Conservation (phyloP, 495 filamentous ascomycete species). For the Aspergillus indologenus region DNA sequence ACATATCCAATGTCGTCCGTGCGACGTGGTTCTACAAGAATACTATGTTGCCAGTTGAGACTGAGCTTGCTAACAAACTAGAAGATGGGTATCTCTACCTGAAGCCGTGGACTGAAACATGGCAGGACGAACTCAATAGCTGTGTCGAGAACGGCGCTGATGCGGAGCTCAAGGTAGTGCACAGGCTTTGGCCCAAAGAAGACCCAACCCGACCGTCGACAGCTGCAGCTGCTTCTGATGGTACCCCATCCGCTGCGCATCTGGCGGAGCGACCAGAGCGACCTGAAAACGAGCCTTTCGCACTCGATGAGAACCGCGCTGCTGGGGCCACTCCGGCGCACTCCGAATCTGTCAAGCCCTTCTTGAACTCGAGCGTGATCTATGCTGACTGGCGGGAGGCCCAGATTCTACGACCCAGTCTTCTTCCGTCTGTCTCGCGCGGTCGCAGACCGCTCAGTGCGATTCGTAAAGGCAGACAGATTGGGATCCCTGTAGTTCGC, state of each 20-base stretch:
- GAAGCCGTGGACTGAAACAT: slow-evolving; percentile 87
- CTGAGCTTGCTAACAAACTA: slow-evolving; percentile 85
- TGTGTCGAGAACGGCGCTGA: slow-evolving; percentile 86
- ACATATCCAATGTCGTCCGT: slow-evolving; percentile 75
- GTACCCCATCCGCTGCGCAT: slow-evolving; percentile 13
- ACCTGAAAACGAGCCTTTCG: slow-evolving; percentile 5
- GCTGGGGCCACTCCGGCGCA: slow-evolving; percentile 37
- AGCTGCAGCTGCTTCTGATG: slow-evolving; percentile 23
- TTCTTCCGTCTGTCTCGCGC: slow-evolving; percentile 77
- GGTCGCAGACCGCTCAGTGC: slow-evolving; percentile 72
- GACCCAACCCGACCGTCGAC: slow-evolving; percentile 33
- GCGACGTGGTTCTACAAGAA: slow-evolving; percentile 98
- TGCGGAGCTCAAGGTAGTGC: slow-evolving; percentile 85
- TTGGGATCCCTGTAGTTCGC: slow-evolving; percentile 82
- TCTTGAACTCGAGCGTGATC: slow-evolving; percentile 71
- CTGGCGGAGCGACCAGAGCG: slow-evolving; percentile 12
- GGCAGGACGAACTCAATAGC: slow-evolving; percentile 87
- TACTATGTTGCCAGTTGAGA: slow-evolving; percentile 85
- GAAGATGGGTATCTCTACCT: slow-evolving; percentile 85
- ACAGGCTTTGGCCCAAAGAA: slow-evolving; percentile 72
- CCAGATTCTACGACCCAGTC: slow-evolving; percentile 73
- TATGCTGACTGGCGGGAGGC: slow-evolving; percentile 74
- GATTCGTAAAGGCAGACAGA: slow-evolving; percentile 76
- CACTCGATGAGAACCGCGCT: slow-evolving; percentile 37
- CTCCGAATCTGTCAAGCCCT: slow-evolving; percentile 44